Base-by-base conservation (phyloP, 495 filamentous ascomycete genomes). In the Aspergillus bridgeri region DNA sequence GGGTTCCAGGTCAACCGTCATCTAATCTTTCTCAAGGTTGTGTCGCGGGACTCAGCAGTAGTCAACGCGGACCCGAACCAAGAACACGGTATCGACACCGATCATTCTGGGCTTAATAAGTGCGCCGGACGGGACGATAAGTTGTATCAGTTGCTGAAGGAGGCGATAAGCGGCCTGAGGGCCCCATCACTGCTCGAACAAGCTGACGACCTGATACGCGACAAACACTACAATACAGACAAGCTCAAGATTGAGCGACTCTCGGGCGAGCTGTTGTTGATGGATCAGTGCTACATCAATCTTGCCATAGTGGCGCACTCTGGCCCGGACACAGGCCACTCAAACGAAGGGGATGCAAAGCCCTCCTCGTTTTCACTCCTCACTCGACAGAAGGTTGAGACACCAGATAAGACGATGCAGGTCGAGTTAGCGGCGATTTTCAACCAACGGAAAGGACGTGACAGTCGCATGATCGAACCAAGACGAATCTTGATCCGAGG, bases 281-380 rank as follows among this genome's bases (percentile, higher is more conserved):
- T 51, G 49, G 49, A 29, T 27, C 20, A 51, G 20, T 51, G 49
- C 24, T 51, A 51, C 24, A 51, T 51, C 3, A 27, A 27, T 27
- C 25, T 27, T 7, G 25, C 25, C 7, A 27, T 27, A 4, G 25
- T 27, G 25, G 25, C 3, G 25, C 25, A 27, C 25, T 7, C 25
- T 7, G 7, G 25, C 25, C 25, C 3, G 7, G 7, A 27, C 7
- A 7, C 25, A 27, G 25, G 7, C 25, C 25, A 27, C 7, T 27
- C 7, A 27, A 7, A 27, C 3, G 25, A 27, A 27, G 25, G 25
- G 7, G 7, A 27, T 27, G 7, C 25, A 27, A 4, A 3, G 25
- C 7, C 25, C 25, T 27, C 25, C 25, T 7, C 25, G 25, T 27
- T 27, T 27, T 27, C 25, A 3, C 3, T 27, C 25, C 25, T 27